Conservation (phyloP, 2,329 filamentous ascomycete genomes). For the Trichoderma pleuroti region DNA sequence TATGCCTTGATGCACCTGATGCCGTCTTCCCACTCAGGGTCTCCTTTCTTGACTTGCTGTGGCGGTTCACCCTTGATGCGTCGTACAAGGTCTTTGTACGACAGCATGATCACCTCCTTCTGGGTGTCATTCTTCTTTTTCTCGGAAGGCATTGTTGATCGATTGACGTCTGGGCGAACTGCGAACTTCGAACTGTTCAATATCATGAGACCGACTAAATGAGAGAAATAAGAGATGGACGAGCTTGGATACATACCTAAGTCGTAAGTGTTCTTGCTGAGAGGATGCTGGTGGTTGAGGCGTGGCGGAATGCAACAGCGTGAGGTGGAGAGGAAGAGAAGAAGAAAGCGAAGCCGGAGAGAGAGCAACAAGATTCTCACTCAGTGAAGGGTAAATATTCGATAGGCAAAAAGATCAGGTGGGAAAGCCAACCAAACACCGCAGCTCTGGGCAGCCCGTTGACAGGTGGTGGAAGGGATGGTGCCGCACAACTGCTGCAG, state of each 20-base stretch:
- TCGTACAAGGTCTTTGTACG: neutral
- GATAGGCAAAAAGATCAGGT: neutral
- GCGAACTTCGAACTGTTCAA: neutral
- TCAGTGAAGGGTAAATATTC: neutral
- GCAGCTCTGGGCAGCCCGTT: neutral
- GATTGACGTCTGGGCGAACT: neutral
- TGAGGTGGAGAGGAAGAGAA: neutral
- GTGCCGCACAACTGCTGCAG: neutral
- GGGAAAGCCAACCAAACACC: neutral
- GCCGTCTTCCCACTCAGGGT: neutral
- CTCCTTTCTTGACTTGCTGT: neutral
- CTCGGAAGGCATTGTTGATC: neutral
- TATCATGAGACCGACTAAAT: neutral
- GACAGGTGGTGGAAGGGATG: neutral
- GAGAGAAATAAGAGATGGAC: neutral
- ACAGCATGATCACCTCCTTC: neutral
- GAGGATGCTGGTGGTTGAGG: neutral
- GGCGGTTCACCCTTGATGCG: neutral
- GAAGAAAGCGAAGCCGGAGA: neutral
- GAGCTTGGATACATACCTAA: neutral
- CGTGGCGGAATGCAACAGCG: neutral
- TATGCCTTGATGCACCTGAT: neutral
- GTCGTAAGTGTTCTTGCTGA: neutral
- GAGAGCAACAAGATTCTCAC: neutral
- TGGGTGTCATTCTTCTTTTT: too few species aligned